Base-by-base conservation (phyloP, 1,284 basidiomycete genomes). In the Irpex sp. region DNA sequence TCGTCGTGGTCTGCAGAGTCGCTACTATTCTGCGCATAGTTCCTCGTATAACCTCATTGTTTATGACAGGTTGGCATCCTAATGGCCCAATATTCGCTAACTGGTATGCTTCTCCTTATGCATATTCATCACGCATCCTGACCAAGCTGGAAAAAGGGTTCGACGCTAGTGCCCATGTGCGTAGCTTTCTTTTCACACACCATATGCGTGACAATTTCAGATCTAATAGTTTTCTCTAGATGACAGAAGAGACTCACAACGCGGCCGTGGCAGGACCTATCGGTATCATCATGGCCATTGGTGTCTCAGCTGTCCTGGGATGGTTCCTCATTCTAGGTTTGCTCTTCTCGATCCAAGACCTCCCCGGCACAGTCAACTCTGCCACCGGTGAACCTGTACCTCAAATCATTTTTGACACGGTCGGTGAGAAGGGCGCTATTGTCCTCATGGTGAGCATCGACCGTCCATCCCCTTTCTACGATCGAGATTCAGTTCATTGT, bases 211-310 rank as follows among this genome's bases (percentile, higher is more conserved):
- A 26, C 26, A 26, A 26, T 26, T 26, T 26, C 3, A 26, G 3
- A 26, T 26, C 26, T 26, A 26, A 26, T 26, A 26, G 26, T 26
- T 26, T 26, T 26, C 26, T 26, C 26, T 69, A 90, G 85, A 88
- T 92, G 88, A 87, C 88, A 0, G 90, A 92, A 74, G 90, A 93
- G 73, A 93, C 90, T 0, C 83, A 78, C 57, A 89, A 92, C 70
- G 89, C 90, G 11, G 86, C 87, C 6, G 83, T 86, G 81, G 80
- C 86, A 9, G 88, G 87, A 0, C 80, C 83, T 26, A 79, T 87
- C 21, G 87, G 87, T 1, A 89, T 90, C 63, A 70, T 89, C 51
- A 88, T 84, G 80, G 81, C 87, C 17, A 88, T 92, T 62, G 86
- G 85, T n/a, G 86, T 89, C n/a, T 89, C 87, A 3, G 84, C 89